A percentile compares a stretch with the other conserved stretches of the same genome.
Evolutionary conservation across 768 basidiomycete genomes (phyloP).

Genomic region (Phylloporus sp.): DNA sequence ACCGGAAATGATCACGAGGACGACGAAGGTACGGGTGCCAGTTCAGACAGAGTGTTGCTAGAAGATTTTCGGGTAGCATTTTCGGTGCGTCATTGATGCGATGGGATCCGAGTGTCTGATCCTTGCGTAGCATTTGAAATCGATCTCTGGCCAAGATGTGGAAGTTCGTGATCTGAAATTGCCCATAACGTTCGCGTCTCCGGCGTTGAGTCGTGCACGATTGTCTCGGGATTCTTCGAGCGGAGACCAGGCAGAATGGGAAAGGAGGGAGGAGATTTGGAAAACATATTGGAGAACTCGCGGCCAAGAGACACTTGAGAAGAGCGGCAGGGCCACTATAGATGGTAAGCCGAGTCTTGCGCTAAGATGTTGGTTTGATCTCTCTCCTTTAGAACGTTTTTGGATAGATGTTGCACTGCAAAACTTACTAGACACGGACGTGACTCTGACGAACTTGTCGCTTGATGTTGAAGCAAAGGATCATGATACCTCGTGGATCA

Average conservation of each 20-base stretch:
- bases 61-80: conserved; percentile 90
- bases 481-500: conserved; percentile 29
- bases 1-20: conserved; percentile 16
- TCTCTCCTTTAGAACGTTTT: conserved; percentile 53
- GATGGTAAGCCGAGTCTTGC: conserved; percentile 44
- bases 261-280: conserved; percentile 65
- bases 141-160: conserved; percentile 47
- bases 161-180: conserved; percentile 48
- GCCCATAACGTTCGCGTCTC: conserved; percentile 64
- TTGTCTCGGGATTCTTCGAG: conserved; percentile 48
- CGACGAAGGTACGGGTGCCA: conserved; percentile 31
- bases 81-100: conserved; percentile 46
- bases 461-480: conserved; percentile 44
- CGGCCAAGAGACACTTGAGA: conserved; percentile 53
- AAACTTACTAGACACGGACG: conserved; percentile 73
- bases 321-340: conserved; percentile 56
- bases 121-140: conserved; percentile 61
- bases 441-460: conserved; percentile 63
- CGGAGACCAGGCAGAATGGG: conserved; percentile 53
- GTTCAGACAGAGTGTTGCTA: conserved; percentile 65
- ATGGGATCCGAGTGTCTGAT: background rate
- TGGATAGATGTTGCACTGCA: conserved; percentile 69
- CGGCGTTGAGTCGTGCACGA: conserved; percentile 53
- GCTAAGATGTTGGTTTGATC: background rate
- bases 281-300: conserved; percentile 49